These are phyloP conservation scores for Emergomyces pasteurianus DNA, from an alignment of 2,329 filamentous ascomycete genomes.

Conservation along the genomic window DNA sequence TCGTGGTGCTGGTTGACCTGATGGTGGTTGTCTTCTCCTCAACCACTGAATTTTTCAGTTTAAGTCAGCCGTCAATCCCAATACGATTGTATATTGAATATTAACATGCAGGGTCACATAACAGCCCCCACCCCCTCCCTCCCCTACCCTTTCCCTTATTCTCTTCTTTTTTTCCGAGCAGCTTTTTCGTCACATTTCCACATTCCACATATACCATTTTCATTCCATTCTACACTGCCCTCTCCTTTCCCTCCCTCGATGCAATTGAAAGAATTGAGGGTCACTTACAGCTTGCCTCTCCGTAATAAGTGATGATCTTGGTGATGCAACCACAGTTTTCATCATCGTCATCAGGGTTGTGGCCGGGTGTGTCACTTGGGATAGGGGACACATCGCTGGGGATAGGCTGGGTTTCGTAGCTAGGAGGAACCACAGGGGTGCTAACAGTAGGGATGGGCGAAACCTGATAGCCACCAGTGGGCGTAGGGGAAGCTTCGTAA, in stretches of 20 bases:
- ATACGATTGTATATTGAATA: neutral
- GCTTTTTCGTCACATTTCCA: neutral
- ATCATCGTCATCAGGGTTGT: neutral
- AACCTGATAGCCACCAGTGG: neutral
- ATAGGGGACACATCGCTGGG: neutral
- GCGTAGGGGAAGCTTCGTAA: neutral
- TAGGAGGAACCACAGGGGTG: neutral
- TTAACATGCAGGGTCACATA: too few species aligned
- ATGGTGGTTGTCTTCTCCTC: conserved; percentile 22
- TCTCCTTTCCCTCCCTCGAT: neutral
- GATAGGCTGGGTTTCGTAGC: too few species aligned
- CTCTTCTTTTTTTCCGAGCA: neutral
- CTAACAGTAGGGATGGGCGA: neutral
- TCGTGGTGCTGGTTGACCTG: conserved; percentile 28
- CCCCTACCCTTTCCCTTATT: conserved; percentile 19
- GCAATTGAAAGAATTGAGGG: neutral
- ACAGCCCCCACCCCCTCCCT: too few species aligned
- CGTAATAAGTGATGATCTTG: conserved; percentile 59
- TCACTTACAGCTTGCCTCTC: conserved; percentile 49
- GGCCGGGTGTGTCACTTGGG: neutral
- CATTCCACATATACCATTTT: too few species aligned
- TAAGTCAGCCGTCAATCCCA: conserved; percentile 10
- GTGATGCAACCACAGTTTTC: conserved; percentile 57
- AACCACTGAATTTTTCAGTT: conserved; percentile 6
- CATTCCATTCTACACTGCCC: too few species aligned